Evolutionary conservation across 1,284 basidiomycete species (phyloP).

Genomic region (Malassezia globosa): DNA sequence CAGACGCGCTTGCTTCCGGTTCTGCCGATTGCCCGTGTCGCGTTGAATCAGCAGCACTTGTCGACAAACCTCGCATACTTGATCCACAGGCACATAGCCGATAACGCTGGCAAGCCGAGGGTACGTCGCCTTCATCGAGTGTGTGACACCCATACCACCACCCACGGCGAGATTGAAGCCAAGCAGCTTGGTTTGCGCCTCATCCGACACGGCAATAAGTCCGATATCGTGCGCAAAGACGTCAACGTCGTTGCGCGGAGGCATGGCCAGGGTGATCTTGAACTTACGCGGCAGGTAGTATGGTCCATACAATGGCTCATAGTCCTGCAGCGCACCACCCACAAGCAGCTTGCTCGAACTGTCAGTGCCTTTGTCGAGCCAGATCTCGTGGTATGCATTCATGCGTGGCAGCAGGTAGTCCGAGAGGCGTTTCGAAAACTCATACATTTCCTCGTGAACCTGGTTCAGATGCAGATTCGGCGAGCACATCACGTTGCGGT

Average conservation of each 20-base stretch:
- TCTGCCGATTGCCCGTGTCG: slow-evolving; percentile 86
- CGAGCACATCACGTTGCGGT: slow-evolving; percentile 81
- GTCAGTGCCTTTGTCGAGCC: slow-evolving; percentile 61
- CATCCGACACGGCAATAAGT: slow-evolving; percentile 78
- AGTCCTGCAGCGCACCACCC: slow-evolving; percentile 79
- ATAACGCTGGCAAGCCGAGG: slow-evolving; percentile 77
- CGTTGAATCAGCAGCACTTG: slow-evolving; percentile 85
- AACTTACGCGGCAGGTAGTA: slow-evolving; percentile 95
- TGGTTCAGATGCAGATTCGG: slow-evolving; percentile 77
- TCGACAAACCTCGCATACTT: slow-evolving; percentile 77
- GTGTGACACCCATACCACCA: slow-evolving; percentile 98
- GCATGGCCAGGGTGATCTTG: slow-evolving; percentile 93
- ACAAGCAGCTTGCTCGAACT: slow-evolving; percentile 62
- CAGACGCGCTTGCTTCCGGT: slow-evolving; percentile 51
- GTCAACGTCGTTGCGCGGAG: slow-evolving; percentile 92
- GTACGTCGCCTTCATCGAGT: slow-evolving; percentile 98
- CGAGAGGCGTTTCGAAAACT: slow-evolving; percentile 75
- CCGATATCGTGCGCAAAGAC: slow-evolving; percentile 91
- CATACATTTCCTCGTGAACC: slow-evolving; percentile 71
- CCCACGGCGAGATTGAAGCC: slow-evolving; percentile 52
- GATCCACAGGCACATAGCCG: slow-evolving; percentile 81
- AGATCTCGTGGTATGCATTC: slow-evolving; percentile 94
- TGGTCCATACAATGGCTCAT: slow-evolving; percentile 90
- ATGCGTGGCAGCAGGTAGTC: slow-evolving; percentile 80
- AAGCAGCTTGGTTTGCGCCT: slow-evolving; percentile 46